Base-by-base conservation (phyloP, 78 protist genomes). In the Dictyostelium brefeldianum region DNA sequence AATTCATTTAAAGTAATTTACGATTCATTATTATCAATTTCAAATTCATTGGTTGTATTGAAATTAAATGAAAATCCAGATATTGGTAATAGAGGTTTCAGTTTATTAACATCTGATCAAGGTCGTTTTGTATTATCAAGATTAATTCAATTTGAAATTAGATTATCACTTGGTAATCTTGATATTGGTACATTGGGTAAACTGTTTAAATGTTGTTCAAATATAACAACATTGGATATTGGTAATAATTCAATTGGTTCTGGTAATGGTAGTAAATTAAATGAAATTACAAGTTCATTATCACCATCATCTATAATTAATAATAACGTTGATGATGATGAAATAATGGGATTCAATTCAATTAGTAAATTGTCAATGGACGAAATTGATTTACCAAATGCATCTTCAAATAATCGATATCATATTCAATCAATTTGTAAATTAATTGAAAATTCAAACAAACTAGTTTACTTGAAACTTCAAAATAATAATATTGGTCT, bases 401-500 rank as follows among this genome's bases (percentile, higher is more conserved):
- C 43, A 36, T 3, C 43, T 3, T 36, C 43, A 36, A 36, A 36
- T 36, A 36, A 36, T 36, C 43, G 2, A 36, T 5, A 59, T 59
- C 43, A 65, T 12, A 14, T 22, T 0, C 22, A 2, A 12, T 25
- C 43, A 25, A 15, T 65, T 14, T 18, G 73, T 65, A 65, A 29
- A 65, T 65, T 29, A 65, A 65, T 65, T 65, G 73, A 65, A 65
- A 65, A 65, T 65, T 29, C 73, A 65, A 22, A 22, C 14, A 65
- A 31, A 65, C 14, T 65, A 65, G 14, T 29, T 11, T 18, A 14
- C 14, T 65, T 65, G 29, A 20, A 29, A 29, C 15, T 65, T 25
- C 36, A 65, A 65, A 65, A 65, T 65, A 65, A 65, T 65, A 65
- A 65, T 65, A 65, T 65, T 14, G 73, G 73, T 65, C 14, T 65